These are phyloP conservation scores for Cordia subcordata DNA, from an alignment of 257 asterid species.

Conservation along the genomic window DNA sequence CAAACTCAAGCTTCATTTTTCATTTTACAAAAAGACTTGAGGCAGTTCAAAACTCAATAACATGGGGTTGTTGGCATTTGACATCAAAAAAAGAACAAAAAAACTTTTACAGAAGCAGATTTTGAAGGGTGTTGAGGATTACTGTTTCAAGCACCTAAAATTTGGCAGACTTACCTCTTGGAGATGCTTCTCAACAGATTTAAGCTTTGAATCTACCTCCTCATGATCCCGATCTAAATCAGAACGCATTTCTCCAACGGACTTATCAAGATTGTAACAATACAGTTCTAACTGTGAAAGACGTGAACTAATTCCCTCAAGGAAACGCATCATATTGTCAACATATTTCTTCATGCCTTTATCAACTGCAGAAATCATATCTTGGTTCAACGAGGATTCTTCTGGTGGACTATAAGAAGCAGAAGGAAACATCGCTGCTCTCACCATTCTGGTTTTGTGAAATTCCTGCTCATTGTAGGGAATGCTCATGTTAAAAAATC, in stretches of 20 bases:
- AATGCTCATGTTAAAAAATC: constrained; percentile 1
- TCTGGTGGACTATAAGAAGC: constrained; percentile 66
- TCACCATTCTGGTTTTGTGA: constrained; percentile 69
- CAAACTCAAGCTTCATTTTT: too few species aligned
- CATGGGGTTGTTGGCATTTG: too few species aligned
- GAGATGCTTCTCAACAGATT: constrained; percentile 75
- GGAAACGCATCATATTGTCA: constrained; percentile 87
- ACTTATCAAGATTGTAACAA: constrained; percentile 89
- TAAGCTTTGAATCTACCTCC: constrained; percentile 76
- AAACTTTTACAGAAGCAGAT: too few species aligned
- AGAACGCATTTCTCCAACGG: constrained; percentile 86
- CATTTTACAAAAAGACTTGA: too few species aligned
- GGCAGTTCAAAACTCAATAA: too few species aligned
- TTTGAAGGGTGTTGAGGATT: too few species aligned
- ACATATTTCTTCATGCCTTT: constrained; percentile 75
- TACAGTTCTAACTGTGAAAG: constrained; percentile 84
- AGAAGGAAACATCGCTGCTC: constrained; percentile 59
- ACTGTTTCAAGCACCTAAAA: neutral
- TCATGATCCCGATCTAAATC: constrained; percentile 70
- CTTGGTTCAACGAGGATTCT: constrained; percentile 69
- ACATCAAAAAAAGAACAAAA: too few species aligned
- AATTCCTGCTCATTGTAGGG: constrained; percentile 54
- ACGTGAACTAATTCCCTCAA: constrained; percentile 94
- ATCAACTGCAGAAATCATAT: constrained; percentile 58
- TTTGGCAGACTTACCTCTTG: constrained; percentile 61